These are phyloP conservation scores for Micromonas commoda DNA, from an alignment of 139 green algal species.

Conservation along the genomic window DNA sequence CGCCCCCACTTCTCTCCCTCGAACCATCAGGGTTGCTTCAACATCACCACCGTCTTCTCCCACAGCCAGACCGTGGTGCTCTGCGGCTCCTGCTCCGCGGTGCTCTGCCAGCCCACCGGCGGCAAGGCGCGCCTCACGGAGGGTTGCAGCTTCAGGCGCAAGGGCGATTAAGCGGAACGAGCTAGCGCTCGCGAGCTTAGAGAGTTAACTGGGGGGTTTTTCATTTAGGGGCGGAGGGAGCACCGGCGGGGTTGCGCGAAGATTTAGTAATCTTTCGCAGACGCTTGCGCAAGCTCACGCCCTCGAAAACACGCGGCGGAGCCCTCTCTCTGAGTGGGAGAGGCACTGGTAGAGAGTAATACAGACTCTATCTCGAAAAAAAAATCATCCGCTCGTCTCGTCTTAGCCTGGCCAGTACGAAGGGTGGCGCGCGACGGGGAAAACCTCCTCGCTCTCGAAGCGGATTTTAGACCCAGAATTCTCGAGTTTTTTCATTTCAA, in stretches of 20 bases:
- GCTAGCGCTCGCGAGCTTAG: background rate
- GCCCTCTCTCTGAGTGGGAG: background rate
- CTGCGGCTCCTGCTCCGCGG: conserved; percentile 88
- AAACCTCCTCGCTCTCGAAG: no score
- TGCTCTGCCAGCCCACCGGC: conserved; percentile 95
- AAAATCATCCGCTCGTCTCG: no score
- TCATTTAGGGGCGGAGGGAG: no score
- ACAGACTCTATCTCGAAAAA: no score
- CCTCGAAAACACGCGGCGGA: background rate
- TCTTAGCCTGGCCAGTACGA: no score
- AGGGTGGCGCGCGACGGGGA: no score
- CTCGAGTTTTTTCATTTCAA: no score
- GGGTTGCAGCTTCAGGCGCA: conserved; percentile 91
- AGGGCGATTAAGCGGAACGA: conserved; percentile 70
- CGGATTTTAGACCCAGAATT: no score
- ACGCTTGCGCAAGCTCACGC: no score
- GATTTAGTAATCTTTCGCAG: no score
- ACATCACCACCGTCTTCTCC: conserved; percentile 93
- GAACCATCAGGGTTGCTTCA: conserved; percentile 40
- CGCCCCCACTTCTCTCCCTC: background rate
- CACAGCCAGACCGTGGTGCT: conserved; percentile 94
- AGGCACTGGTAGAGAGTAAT: background rate
- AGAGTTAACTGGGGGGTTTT: no score
- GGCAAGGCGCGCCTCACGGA: conserved; percentile 88
- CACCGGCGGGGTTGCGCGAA: no score